phyloP scores from a whole-genome alignment of 192 early-diverging fungal species.

The Coemansia sp. region DNA sequence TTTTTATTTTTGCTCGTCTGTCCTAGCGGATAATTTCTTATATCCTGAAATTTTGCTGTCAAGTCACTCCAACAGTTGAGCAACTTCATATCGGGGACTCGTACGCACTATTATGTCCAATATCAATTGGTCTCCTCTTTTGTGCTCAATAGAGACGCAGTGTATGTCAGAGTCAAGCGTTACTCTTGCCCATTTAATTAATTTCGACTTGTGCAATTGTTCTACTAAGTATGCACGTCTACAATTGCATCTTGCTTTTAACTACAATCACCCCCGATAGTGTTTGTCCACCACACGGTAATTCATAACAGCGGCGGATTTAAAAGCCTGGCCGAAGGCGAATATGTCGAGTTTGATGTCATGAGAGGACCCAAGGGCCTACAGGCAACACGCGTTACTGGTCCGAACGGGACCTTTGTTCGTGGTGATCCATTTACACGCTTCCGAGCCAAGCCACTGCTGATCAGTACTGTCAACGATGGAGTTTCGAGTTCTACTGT shows the following conservation, averaged over 20 bases:
- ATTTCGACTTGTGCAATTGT: background rate
- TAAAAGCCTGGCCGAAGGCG: conserved; percentile 73
- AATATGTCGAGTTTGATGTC: conserved; percentile 70
- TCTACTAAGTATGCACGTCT: background rate
- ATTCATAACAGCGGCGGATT: conserved; percentile 78
- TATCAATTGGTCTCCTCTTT: background rate
- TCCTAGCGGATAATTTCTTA: background rate
- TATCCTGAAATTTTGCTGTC: background rate
- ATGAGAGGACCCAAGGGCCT: conserved; percentile 78
- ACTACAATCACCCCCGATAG: conserved; percentile 29
- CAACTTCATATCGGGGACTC: background rate
- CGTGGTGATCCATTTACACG: conserved; percentile 73
- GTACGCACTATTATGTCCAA: background rate
- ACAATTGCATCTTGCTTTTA: background rate
- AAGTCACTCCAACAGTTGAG: background rate
- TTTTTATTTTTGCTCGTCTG: conserved; percentile 12
- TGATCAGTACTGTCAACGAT: conserved; percentile 1
- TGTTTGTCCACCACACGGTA: conserved; percentile 81
- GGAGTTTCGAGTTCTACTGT: background rate
- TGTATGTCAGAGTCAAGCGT: background rate
- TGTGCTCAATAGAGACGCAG: background rate
- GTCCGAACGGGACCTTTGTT: conserved; percentile 70
- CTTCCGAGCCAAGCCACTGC: conserved; percentile 8
- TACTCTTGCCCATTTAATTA: background rate
- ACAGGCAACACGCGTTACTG: conserved; percentile 82